Conservation (phyloP, 768 basidiomycete species). For the Auricularia cornea region DNA sequence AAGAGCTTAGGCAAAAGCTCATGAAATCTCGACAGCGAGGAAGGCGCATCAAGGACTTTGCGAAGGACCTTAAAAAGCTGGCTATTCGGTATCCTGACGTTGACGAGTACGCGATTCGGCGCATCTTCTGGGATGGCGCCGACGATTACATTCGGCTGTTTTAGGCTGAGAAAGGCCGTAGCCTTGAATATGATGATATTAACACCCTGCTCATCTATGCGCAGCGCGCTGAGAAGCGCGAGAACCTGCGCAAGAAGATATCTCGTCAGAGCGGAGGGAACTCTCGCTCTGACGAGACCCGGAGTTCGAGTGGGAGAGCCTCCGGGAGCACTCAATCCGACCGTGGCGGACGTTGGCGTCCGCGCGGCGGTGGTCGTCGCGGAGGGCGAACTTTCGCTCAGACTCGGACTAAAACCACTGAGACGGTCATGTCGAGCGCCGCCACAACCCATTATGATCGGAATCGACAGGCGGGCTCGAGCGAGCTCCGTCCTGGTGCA, state of each 20-base stretch:
- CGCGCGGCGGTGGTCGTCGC: too few relatives aligned
- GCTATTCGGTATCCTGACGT: neutral
- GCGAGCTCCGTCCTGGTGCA: too few relatives aligned
- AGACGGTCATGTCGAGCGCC: too few relatives aligned
- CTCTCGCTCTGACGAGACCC: too few relatives aligned
- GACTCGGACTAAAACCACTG: too few relatives aligned
- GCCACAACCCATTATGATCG: too few relatives aligned
- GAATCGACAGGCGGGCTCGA: too few relatives aligned
- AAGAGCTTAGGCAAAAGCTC: neutral
- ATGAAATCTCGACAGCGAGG: neutral
- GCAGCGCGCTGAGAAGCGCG: neutral
- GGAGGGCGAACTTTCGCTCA: too few relatives aligned
- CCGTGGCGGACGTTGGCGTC: too few relatives aligned
- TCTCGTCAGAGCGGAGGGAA: too few relatives aligned
- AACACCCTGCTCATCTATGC: neutral
- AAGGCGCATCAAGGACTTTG: neutral
- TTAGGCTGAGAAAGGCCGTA: neutral
- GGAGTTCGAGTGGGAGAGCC: too few relatives aligned
- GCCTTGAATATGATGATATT: neutral
- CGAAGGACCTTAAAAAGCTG: neutral
- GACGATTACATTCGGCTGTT: neutral
- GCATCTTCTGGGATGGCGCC: neutral
- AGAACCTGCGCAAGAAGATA: neutral
- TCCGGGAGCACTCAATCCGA: too few relatives aligned
- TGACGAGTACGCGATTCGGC: neutral